A percentile compares a stretch with the other conserved stretches of the same genome.
Evolutionary conservation across 2,329 filamentous ascomycete species (phyloP).

Genomic region (Onygenales sp.): DNA sequence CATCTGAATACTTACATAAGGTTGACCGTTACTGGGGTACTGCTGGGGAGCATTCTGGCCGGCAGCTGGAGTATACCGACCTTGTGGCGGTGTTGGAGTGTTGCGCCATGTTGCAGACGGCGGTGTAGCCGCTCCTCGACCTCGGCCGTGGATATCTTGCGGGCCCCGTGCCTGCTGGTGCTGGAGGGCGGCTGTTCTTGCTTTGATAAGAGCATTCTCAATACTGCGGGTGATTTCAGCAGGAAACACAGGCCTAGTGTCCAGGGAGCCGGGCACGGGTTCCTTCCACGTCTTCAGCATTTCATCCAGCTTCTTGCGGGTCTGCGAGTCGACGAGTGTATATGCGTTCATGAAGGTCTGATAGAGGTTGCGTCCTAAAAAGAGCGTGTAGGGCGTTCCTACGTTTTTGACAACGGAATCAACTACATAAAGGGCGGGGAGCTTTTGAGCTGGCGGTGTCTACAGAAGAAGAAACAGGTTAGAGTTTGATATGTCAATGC

Average conservation of each 20-base stretch:
- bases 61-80: slow-evolving; percentile 28
- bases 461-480: slow-evolving; percentile 36
- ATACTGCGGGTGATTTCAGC: slow-evolving; percentile 80
- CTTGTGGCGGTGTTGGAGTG: slow-evolving; percentile 63
- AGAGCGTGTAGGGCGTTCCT: slow-evolving; percentile 91
- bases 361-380: slow-evolving; percentile 85
- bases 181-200: slow-evolving; percentile 48
- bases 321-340: slow-evolving; percentile 70
- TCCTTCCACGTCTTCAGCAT: slow-evolving; percentile 98
- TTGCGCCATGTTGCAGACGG: slow-evolving; percentile 51
- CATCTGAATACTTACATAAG: slow-evolving; percentile 13
- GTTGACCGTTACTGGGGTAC: slow-evolving; percentile 23
- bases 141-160: slow-evolving; percentile 45
- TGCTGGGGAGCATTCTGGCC: slow-evolving; percentile 19
- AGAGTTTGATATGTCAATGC: slow-evolving; percentile 15
- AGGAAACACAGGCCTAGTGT: slow-evolving; percentile 85
- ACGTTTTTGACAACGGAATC: slow-evolving; percentile 99
- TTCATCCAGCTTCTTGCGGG: slow-evolving; percentile 87
- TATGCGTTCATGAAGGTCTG: slow-evolving; percentile 96
- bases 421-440: slow-evolving; percentile 93
- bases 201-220: slow-evolving; percentile 87
- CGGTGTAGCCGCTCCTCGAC: slow-evolving; percentile 43
- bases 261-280: slow-evolving; percentile 85
- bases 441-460: slow-evolving; percentile 79
- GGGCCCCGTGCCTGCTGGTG: slow-evolving; percentile 42